These are phyloP conservation scores for Luvunga scandens DNA, from an alignment of 345 rosid species.

Conservation along the genomic window DNA sequence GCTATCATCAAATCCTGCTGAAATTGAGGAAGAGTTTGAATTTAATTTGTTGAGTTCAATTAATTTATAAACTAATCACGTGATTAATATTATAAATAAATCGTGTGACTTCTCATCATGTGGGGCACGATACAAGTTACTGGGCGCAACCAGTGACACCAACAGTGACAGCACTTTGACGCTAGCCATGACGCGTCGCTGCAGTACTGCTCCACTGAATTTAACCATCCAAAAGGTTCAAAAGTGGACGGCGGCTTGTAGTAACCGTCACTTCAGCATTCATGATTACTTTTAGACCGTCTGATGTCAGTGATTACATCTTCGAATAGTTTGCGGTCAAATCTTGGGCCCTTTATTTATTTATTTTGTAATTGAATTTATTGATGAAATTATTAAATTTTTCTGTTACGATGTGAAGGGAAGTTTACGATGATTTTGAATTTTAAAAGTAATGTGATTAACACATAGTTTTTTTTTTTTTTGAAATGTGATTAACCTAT, in stretches of 20 bases:
- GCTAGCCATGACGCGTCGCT: conserved; percentile 12
- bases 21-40: neutral
- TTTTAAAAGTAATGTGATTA: too few species aligned
- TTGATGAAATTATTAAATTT: too few species aligned
- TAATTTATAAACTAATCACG: too few species aligned
- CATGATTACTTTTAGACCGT: neutral
- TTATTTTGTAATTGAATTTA: too few species aligned
- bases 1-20: neutral
- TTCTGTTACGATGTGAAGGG: too few species aligned
- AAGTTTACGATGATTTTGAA: too few species aligned
- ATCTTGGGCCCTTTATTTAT: too few species aligned
- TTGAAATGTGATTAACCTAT: too few species aligned
- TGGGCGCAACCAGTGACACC: too few species aligned
- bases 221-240: neutral
- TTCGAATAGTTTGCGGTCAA: neutral
- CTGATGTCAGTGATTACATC: neutral
- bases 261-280: too few species aligned
- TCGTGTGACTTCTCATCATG: neutral
- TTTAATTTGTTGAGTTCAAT: too few species aligned
- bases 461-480: too few species aligned
- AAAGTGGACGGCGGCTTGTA: neutral
- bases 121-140: neutral
- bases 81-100: neutral
- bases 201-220: neutral
- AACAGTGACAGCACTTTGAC: neutral